Evolutionary conservation across 352 stramenopile species (phyloP).

Genomic region (Albugo candida): DNA sequence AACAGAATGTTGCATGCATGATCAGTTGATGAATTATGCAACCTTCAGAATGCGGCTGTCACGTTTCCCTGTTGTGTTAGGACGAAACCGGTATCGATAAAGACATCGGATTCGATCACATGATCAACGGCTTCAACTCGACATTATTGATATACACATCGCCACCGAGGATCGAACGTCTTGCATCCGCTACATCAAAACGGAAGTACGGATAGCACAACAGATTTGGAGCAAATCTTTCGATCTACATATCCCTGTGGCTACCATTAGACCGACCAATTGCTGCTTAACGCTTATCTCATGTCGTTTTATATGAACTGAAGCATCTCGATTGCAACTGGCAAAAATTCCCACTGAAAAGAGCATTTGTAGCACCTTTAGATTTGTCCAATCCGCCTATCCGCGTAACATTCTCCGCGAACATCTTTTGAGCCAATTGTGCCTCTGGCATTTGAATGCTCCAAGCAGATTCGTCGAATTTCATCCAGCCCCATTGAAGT

Average conservation of each 20-base stretch:
- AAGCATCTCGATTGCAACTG: too few species aligned
- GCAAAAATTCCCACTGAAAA: too few species aligned
- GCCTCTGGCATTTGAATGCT: constrained; percentile 66
- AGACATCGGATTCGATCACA: constrained; percentile 16
- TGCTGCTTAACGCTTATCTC: constrained; percentile 40
- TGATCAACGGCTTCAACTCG: constrained; percentile 31
- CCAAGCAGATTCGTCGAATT: constrained; percentile 74
- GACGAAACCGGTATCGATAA: constrained; percentile 45
- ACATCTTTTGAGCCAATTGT: constrained; percentile 37
- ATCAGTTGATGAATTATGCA: background rate
- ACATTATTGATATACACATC: constrained; percentile 89
- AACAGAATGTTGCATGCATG: too few species aligned
- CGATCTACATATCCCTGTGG: constrained; percentile 73
- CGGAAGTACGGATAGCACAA: background rate
- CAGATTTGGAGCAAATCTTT: constrained; percentile 41
- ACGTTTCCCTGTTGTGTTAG: constrained; percentile 42
- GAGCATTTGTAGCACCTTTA: too few species aligned
- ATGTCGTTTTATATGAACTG: constrained; percentile 16
- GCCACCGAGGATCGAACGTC: constrained; percentile 89
- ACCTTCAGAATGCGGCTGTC: constrained; percentile 69
- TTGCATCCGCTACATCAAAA: constrained; percentile 64
- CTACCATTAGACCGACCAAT: constrained; percentile 84
- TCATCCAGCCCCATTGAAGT: constrained; percentile 90
- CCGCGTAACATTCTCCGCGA: too few species aligned
- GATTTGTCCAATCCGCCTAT: too few species aligned